Conservation (phyloP, 495 filamentous ascomycete genomes). For the Darksidea phi region DNA sequence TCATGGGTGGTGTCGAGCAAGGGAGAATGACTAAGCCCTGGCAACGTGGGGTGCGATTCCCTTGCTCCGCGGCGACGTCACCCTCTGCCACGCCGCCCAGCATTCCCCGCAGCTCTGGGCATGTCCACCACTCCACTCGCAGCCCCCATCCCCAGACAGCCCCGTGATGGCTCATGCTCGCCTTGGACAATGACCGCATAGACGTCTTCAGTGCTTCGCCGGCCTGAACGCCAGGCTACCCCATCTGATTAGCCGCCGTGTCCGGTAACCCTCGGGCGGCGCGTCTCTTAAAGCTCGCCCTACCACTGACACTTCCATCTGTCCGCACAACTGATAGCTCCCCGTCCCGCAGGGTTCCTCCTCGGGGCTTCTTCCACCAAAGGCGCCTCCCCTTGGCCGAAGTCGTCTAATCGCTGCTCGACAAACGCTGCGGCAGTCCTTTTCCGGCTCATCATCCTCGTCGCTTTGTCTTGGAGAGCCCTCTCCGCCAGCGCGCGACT, state of each 20-base stretch:
- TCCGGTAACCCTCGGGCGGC: constrained; percentile 13
- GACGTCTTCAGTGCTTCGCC: constrained; percentile 3
- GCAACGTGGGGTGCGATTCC: constrained; percentile 1
- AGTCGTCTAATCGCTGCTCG: constrained; percentile 33
- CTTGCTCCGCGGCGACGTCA: constrained; percentile 14
- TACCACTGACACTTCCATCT: constrained; percentile 33
- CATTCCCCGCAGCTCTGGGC: no score
- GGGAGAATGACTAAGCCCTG: neutral
- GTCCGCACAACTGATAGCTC: constrained; percentile 35
- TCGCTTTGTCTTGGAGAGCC: constrained; percentile 9
- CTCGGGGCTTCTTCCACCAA: constrained; percentile 22
- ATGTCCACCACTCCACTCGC: neutral
- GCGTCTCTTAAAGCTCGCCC: constrained; percentile 28
- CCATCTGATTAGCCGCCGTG: constrained; percentile 32
- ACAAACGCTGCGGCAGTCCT: constrained; percentile 28
- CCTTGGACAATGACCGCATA: constrained; percentile 18
- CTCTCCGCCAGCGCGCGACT: constrained; percentile 1
- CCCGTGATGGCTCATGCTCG: neutral
- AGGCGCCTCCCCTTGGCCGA: constrained; percentile 32
- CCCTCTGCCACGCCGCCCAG: neutral
- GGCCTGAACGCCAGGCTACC: no score
- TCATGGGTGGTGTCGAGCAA: no score
- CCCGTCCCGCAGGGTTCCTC: constrained; percentile 28
- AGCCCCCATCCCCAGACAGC: neutral
- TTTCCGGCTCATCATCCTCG: constrained; percentile 28